Percentiles rank a stretch among this genome's conserved stretches.
phyloP scores from a whole-genome alignment of 768 basidiomycete genomes.

The Rhizopogon roseolus region DNA sequence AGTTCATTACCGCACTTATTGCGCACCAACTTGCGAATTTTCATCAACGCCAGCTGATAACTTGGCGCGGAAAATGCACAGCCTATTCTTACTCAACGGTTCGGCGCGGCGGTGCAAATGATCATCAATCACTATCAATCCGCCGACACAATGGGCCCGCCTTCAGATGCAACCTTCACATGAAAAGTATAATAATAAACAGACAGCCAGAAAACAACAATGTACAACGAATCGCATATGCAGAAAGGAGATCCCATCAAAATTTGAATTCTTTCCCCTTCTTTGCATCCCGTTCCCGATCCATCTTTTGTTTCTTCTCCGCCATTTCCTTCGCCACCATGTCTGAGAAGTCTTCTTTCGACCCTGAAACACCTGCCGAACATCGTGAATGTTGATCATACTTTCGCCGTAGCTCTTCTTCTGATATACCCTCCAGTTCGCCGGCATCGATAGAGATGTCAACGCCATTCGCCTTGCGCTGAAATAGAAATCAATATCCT shows the following conservation, averaged over 20 bases:
- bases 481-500: not conserved
- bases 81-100: slow-evolving; percentile 4
- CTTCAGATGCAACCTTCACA: too few species aligned
- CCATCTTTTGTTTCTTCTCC: slow-evolving; percentile 81
- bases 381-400: slow-evolving; percentile 78
- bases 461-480: slow-evolving; percentile 90
- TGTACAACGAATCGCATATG: not conserved
- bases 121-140: not conserved
- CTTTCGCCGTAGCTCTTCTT: slow-evolving; percentile 80
- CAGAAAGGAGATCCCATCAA: slow-evolving; percentile 26
- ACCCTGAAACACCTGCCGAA: slow-evolving; percentile 74
- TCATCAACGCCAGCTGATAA: not conserved
- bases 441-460: slow-evolving; percentile 88
- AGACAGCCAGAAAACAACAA: not conserved
- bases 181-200: not conserved
- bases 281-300: slow-evolving; percentile 52
- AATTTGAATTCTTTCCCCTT: slow-evolving; percentile 86
- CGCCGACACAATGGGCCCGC: not conserved
- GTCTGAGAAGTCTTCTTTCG: slow-evolving; percentile 83
- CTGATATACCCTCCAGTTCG: slow-evolving; percentile 85
- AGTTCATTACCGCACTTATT: not conserved
- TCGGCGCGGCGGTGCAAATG: not conserved
- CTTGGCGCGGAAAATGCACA: slow-evolving; percentile 8
- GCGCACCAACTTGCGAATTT: not conserved
- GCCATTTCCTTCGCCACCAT: slow-evolving; percentile 83